These are phyloP conservation scores for Spinacia oleracea DNA, from an alignment of 179 eudicot genomes.

Conservation along the genomic window DNA sequence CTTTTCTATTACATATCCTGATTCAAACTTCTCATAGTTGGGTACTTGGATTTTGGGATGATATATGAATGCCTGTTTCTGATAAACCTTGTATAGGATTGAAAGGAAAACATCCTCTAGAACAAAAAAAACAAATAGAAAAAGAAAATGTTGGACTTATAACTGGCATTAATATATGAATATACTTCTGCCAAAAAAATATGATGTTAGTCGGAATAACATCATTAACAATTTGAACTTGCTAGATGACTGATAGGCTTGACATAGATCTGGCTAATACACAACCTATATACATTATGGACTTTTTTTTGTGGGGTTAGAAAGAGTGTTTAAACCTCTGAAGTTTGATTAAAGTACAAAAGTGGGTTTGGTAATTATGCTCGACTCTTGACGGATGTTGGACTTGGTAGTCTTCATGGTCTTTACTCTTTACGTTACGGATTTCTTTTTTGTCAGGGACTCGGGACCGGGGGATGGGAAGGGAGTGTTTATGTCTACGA, in stretches of 20 bases:
- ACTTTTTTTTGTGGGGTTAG: neutral
- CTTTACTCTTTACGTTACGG: neutral
- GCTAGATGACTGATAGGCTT: conserved; percentile 3
- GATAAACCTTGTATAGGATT: too few species aligned
- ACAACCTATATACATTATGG: neutral
- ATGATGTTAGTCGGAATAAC: too few species aligned
- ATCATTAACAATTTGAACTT: neutral
- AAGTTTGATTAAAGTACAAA: neutral
- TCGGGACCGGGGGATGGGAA: neutral
- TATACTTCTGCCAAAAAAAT: too few species aligned
- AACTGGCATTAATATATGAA: too few species aligned
- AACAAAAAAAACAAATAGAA: too few species aligned
- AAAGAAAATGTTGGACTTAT: too few species aligned
- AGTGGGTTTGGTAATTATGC: too few species aligned
- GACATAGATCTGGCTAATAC: neutral
- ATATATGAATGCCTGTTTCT: too few species aligned
- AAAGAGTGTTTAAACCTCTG: neutral
- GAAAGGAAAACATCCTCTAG: too few species aligned
- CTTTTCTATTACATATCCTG: neutral
- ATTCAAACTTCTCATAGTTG: too few species aligned
- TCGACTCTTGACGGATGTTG: neutral
- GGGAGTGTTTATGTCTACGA: neutral
- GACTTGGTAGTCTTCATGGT: neutral
- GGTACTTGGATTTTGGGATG: too few species aligned
- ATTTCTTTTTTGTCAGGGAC: neutral